Base-by-base conservation (phyloP, 768 basidiomycete species). In the Boletus patriciae region DNA sequence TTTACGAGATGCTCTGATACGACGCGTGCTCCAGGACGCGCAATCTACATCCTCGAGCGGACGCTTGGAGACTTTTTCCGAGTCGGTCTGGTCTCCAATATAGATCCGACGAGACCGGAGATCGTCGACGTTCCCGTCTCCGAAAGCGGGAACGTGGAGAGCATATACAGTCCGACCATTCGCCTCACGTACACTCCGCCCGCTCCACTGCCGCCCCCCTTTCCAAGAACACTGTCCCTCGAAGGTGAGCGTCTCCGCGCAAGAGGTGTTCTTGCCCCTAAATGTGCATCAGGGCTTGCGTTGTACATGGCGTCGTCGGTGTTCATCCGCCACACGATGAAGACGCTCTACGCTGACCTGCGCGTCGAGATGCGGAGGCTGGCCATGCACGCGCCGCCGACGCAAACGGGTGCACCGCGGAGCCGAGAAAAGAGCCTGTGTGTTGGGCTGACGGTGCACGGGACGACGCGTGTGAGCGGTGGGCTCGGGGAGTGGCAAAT, bases 31-130 rank as follows among this genome's bases (percentile, higher is more conserved):
- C 43, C 58, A 92, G 90, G 89, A 48, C 84, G 88, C 36, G 87
- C 85, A 4, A 85, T 88, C 51, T 81, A 83, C 64, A 73, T 88
- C 33, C 74, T 92, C 1, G 83, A 83, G 64, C 77, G 82, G 58
- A 90, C 90, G 0, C 77, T 92, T 8, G 88, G 88, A 1, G 77
- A 80, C 11, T 91, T 92, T 70, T 92, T 92, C 66, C 67, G 77
- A 9, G 76, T 76, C 4, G 90, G 90, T 3, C 81, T 92, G 5
- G 72, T 88, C 12, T 80, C 82, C 4, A 77, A 75, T 1, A 66
- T 86, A 15, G 81, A 86, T 65, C 78, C 75, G 52, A 67, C 72
- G 0, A 79, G 62, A 58, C 45, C 81, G 74, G 54, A 65, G 12
- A 53, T 65, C 8, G 52, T 63, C 48, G 50, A 64, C 54, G 57